A percentile compares a stretch with the other conserved stretches of the same genome.
phyloP scores from a whole-genome alignment of 148 eudicot genomes.

The Salicornia ramosissima region DNA sequence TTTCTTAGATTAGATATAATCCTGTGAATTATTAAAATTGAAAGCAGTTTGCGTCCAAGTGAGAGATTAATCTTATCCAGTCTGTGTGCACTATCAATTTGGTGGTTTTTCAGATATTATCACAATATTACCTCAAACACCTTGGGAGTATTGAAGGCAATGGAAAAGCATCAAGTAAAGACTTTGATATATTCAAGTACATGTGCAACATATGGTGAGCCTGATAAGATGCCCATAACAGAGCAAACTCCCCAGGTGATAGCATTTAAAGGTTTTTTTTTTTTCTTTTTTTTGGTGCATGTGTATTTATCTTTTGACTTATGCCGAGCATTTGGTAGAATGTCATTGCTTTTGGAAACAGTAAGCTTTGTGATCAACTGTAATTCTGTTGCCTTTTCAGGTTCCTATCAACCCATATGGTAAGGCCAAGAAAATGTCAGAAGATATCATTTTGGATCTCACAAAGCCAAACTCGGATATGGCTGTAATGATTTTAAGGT shows the following conservation, averaged over 20 bases:
- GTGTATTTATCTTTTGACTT: background rate
- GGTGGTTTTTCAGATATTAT: constrained; percentile 56
- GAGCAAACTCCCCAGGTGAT: constrained; percentile 92
- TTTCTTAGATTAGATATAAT: no score
- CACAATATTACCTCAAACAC: constrained; percentile 97
- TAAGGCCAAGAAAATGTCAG: constrained; percentile 98
- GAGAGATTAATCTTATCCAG: no score
- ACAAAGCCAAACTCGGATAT: constrained; percentile 56
- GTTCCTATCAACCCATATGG: constrained; percentile 94
- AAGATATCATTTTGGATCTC: constrained; percentile 89
- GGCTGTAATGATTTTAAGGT: constrained; percentile 97
- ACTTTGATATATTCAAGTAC: constrained; percentile 94
- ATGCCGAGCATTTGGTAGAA: background rate
- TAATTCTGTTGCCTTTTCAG: constrained; percentile 39
- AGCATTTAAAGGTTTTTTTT: constrained; percentile 7
- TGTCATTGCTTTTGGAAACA: background rate
- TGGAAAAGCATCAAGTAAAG: constrained; percentile 67
- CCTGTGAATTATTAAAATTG: no score
- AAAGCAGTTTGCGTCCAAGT: no score
- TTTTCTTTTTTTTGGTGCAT: constrained; percentile 3
- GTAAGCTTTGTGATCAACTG: background rate
- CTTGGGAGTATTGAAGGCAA: constrained; percentile 74
- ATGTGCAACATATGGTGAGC: constrained; percentile 99
- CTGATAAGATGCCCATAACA: constrained; percentile 93
- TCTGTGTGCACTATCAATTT: background rate